phyloP scores from a whole-genome alignment of 495 filamentous ascomycete genomes.

The Chaetomium tenue region DNA sequence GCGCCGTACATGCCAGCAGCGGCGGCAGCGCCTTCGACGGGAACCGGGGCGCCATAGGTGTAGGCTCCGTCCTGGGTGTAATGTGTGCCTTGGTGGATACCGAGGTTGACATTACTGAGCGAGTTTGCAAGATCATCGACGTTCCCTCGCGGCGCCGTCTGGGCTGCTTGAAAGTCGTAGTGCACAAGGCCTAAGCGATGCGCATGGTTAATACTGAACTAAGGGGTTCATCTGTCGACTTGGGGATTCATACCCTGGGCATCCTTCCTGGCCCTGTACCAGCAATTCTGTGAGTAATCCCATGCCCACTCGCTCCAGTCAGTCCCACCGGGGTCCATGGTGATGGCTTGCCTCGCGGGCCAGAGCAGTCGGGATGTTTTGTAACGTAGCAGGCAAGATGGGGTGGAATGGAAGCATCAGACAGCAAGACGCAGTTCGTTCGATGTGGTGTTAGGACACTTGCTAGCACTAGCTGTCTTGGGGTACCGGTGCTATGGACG shows the following conservation, averaged over 20 bases:
- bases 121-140: constrained; percentile 13
- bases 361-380: background rate
- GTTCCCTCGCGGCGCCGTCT: constrained; percentile 16
- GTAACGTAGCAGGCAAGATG: background rate
- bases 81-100: background rate
- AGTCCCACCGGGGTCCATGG: constrained; percentile 24
- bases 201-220: constrained; percentile 2
- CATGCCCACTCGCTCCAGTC: constrained; percentile 23
- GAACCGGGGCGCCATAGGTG: constrained; percentile 4
- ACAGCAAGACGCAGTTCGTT: constrained; percentile 2
- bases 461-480: background rate
- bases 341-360: constrained; percentile 3
- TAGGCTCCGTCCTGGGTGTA: constrained; percentile 18
- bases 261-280: constrained; percentile 16
- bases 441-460: background rate
- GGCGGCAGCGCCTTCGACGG: background rate
- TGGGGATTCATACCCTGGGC: constrained; percentile 16
- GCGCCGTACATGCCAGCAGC: constrained; percentile 6
- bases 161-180: constrained; percentile 13
- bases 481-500: background rate
- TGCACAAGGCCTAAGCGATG: constrained; percentile 14
- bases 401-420: constrained; percentile 19
- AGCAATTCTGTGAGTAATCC: constrained; percentile 3
- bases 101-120: constrained; percentile 13
- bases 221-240: background rate